phyloP scores from a whole-genome alignment of 768 basidiomycete genomes.

The Pisolithus orientalis region DNA sequence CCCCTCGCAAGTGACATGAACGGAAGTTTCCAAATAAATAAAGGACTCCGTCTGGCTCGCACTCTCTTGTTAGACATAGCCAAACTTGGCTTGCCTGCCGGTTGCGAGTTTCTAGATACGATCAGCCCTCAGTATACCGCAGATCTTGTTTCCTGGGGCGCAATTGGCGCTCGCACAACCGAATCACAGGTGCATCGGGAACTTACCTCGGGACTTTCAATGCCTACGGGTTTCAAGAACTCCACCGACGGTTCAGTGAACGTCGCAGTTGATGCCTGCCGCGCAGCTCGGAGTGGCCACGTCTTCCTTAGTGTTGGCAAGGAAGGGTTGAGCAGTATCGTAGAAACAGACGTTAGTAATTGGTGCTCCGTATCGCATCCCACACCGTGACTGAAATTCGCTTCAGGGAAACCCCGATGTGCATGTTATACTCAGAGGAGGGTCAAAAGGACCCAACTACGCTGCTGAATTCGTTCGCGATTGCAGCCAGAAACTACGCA shows the following conservation, averaged over 20 bases:
- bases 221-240: slow-evolving; percentile 99
- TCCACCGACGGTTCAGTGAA: slow-evolving; percentile 90
- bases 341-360: slow-evolving; percentile 76
- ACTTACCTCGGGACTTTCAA: slow-evolving; percentile 78
- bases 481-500: slow-evolving; percentile 65
- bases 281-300: slow-evolving; percentile 85
- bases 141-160: slow-evolving; percentile 91
- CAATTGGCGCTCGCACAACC: slow-evolving; percentile 90
- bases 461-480: slow-evolving; percentile 71
- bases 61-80: slow-evolving; percentile 83
- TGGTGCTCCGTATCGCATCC: background rate
- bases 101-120: slow-evolving; percentile 92
- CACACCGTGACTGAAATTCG: slow-evolving; percentile 3
- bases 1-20: slow-evolving; percentile 57
- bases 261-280: slow-evolving; percentile 93
- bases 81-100: slow-evolving; percentile 85
- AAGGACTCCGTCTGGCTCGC: slow-evolving; percentile 85
- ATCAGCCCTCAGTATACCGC: slow-evolving; percentile 86
- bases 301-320: slow-evolving; percentile 97
- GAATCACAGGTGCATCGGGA: slow-evolving; percentile 93
- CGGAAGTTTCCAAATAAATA: slow-evolving; percentile 92
- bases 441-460: slow-evolving; percentile 87
- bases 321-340: slow-evolving; percentile 89
- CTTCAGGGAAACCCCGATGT: slow-evolving; percentile 81
- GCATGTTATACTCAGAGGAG: slow-evolving; percentile 92